Evolutionary conservation across 2,329 filamentous ascomycete species (phyloP).

Genomic region (Pseudocercospora musae): DNA sequence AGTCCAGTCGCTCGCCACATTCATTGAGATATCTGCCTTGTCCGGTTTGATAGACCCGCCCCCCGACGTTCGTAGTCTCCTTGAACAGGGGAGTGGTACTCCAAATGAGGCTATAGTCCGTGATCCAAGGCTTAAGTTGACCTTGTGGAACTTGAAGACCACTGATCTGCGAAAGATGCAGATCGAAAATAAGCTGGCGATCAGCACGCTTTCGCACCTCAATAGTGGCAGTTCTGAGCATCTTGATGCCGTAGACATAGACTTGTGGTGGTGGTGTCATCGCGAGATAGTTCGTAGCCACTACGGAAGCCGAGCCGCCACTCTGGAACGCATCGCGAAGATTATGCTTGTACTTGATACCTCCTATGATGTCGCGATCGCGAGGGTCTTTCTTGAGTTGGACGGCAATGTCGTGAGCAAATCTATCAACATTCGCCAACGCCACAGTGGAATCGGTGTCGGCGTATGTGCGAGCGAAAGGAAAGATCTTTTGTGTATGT

Average conservation of each 20-base stretch:
- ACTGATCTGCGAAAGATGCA: no score
- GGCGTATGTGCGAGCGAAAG: no score
- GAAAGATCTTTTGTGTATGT: no score
- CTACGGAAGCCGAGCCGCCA: background rate
- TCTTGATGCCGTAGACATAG: background rate
- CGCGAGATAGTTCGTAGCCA: background rate
- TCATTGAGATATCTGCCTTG: background rate
- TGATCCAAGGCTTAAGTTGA: background rate
- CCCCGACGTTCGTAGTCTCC: no score
- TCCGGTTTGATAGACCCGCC: no score
- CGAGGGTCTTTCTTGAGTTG: no score
- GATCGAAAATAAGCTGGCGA: background rate
- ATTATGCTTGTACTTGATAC: background rate
- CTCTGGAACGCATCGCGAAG: background rate
- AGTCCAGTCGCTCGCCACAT: background rate
- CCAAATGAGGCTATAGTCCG: background rate
- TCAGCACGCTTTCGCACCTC: background rate
- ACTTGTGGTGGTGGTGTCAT: background rate
- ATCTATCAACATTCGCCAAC: no score
- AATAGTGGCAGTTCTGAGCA: background rate
- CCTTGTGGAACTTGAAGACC: no score
- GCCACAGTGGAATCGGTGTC: no score
- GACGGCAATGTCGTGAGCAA: no score
- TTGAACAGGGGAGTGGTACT: background rate
- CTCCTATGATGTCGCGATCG: no score